Percentiles rank a stretch among this genome's conserved stretches.
Evolutionary conservation across 306 rosid species (phyloP).

Genomic region (Arachis stenosperma): DNA sequence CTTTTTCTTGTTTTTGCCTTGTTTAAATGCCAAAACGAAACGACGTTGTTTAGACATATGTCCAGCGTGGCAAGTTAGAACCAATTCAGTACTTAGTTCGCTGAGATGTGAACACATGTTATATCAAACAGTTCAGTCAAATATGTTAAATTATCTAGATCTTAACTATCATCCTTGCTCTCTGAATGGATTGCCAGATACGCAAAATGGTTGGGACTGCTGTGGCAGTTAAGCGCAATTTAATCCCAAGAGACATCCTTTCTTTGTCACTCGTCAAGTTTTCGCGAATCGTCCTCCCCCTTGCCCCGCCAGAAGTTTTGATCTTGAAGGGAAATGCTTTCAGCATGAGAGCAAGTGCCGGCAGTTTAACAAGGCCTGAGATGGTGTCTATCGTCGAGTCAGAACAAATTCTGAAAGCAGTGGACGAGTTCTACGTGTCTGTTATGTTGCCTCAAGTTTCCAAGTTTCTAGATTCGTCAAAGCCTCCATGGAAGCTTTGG

Average conservation of each 20-base stretch:
- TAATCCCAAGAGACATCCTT: constrained; percentile 74
- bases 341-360: constrained; percentile 54
- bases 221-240: constrained; percentile 78
- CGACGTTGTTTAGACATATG: too few species aligned
- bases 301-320: constrained; percentile 85
- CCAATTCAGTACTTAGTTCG: too few species aligned
- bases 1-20: too few species aligned
- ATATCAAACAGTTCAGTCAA: too few species aligned
- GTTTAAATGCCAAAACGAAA: too few species aligned
- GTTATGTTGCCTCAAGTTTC: constrained; percentile 72
- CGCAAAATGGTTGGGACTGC: constrained; percentile 94
- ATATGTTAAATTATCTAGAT: too few species aligned
- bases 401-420: constrained; percentile 62
- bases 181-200: constrained; percentile 52
- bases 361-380: constrained; percentile 68
- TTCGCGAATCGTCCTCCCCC: constrained; percentile 73
- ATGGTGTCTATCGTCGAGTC: constrained; percentile 76
- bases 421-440: constrained; percentile 72
- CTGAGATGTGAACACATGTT: too few species aligned
- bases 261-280: constrained; percentile 69
- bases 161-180: too few species aligned
- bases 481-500: constrained; percentile 82
- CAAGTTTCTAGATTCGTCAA: constrained; percentile 68
- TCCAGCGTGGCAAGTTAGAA: too few species aligned
- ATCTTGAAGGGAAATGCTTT: constrained; percentile 74